phyloP scores from a whole-genome alignment of 177 flowering plant species.

The Vitis hybrid region DNA sequence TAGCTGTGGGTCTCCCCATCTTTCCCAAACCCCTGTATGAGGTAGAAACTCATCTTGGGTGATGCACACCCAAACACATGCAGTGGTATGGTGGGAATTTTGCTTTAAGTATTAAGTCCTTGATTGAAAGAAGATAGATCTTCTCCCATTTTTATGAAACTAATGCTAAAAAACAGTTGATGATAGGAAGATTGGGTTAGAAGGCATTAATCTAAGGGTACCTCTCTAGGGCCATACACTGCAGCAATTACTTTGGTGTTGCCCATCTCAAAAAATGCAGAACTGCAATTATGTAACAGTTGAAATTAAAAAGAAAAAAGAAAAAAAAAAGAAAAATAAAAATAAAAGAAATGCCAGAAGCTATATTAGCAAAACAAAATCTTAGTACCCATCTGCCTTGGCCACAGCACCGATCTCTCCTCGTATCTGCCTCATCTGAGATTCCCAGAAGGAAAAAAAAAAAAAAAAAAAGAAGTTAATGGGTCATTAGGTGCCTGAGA shows the following conservation, averaged over 20 bases:
- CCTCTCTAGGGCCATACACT: slow-evolving; percentile 99
- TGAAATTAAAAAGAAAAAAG: not conserved
- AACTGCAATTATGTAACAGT: slow-evolving; percentile 39
- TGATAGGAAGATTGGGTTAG: not conserved
- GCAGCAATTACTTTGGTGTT: slow-evolving; percentile 98
- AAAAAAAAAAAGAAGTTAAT: not conserved
- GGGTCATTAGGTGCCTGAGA: too few species aligned
- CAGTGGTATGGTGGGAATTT: too few species aligned
- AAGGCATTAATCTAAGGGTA: slow-evolving; percentile 18
- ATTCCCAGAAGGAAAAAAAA: not conserved
- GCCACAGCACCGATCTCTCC: slow-evolving; percentile 79
- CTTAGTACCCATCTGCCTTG: slow-evolving; percentile 68
- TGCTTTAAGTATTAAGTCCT: too few species aligned
- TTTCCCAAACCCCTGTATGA: too few species aligned
- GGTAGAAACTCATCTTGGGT: too few species aligned
- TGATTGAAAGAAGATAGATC: too few species aligned
- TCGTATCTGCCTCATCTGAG: slow-evolving; percentile 86
- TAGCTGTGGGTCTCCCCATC: too few species aligned
- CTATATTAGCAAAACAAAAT: not conserved
- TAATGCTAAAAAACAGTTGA: not conserved
- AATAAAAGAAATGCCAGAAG: not conserved
- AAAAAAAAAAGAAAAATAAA: not conserved
- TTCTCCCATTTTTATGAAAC: not conserved
- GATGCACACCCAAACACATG: too few species aligned
- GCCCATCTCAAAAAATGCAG: slow-evolving; percentile 97